These are phyloP conservation scores for Neurospora sp. DNA, from an alignment of 2,329 filamentous ascomycete species.

Conservation along the genomic window DNA sequence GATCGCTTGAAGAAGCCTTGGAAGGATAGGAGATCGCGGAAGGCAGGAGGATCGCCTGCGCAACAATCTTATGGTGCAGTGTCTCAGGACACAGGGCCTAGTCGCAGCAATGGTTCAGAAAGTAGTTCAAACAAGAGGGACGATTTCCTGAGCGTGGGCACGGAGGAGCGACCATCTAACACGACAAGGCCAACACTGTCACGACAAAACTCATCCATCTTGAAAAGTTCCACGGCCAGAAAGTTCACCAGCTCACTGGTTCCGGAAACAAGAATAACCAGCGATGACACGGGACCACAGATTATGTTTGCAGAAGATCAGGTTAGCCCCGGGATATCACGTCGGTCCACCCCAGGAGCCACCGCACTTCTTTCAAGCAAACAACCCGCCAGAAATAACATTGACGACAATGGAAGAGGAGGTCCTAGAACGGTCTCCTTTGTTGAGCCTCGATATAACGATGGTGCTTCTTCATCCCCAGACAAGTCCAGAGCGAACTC, in stretches of 20 bases:
- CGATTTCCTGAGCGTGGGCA: neutral
- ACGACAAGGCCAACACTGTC: slow-evolving; percentile 13
- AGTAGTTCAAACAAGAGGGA: neutral
- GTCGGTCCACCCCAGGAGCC: slow-evolving; percentile 36
- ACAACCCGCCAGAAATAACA: slow-evolving; percentile 49
- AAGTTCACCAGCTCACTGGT: slow-evolving; percentile 66
- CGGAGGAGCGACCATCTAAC: neutral
- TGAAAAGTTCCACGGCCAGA: slow-evolving; percentile 41
- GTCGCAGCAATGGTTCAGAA: neutral
- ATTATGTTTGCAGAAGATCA: slow-evolving; percentile 61
- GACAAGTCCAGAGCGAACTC: slow-evolving; percentile 34
- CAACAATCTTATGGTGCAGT: neutral
- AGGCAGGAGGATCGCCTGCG: neutral
- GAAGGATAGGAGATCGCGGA: slow-evolving; percentile 8
- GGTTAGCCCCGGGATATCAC: slow-evolving; percentile 30
- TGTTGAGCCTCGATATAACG: slow-evolving; percentile 28
- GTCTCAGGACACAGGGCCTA: neutral
- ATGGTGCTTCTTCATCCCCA: slow-evolving; percentile 6
- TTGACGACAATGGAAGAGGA: slow-evolving; percentile 44
- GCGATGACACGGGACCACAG: slow-evolving; percentile 52
- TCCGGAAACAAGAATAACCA: slow-evolving; percentile 57
- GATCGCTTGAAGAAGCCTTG: slow-evolving; percentile 21
- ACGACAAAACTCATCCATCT: slow-evolving; percentile 40
- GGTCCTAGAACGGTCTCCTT: slow-evolving; percentile 57
- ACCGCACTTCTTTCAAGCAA: slow-evolving; percentile 47